phyloP scores from a whole-genome alignment of 2,329 filamentous ascomycete genomes.

The Aquanectria penicillioides region DNA sequence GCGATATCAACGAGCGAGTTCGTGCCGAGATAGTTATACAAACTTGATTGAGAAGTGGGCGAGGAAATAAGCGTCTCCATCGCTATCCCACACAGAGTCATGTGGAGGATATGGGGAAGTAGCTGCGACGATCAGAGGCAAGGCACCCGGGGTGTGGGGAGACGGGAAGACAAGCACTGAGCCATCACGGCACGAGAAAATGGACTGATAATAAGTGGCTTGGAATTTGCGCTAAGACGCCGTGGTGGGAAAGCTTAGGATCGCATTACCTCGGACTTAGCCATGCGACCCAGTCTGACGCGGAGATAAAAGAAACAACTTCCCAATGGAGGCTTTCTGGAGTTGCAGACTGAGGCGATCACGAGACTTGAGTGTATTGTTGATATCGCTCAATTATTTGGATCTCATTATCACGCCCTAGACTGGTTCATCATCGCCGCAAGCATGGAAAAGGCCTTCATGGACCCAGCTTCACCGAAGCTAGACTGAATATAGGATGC shows the following conservation, averaged over 20 bases:
- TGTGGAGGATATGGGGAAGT: neutral
- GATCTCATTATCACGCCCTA: too few relatives aligned
- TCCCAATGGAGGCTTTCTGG: too few relatives aligned
- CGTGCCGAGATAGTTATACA: constrained; percentile 4
- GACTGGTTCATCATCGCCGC: neutral
- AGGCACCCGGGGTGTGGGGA: neutral
- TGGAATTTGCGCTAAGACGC: neutral
- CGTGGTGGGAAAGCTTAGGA: neutral
- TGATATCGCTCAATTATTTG: too few relatives aligned
- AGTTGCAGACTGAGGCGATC: too few relatives aligned
- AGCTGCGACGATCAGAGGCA: neutral
- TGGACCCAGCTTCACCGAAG: neutral
- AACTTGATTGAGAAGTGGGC: neutral
- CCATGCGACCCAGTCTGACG: neutral
- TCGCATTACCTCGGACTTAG: neutral
- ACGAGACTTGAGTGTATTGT: too few relatives aligned
- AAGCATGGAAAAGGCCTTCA: neutral
- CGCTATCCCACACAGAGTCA: neutral
- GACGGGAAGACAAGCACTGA: neutral
- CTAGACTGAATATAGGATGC: neutral
- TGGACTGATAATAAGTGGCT: neutral
- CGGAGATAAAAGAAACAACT: neutral
- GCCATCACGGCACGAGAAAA: neutral
- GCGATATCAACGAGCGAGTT: neutral
- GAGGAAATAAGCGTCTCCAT: neutral